phyloP scores from a whole-genome alignment of 345 rosid species.

The Erodium maritimum region DNA sequence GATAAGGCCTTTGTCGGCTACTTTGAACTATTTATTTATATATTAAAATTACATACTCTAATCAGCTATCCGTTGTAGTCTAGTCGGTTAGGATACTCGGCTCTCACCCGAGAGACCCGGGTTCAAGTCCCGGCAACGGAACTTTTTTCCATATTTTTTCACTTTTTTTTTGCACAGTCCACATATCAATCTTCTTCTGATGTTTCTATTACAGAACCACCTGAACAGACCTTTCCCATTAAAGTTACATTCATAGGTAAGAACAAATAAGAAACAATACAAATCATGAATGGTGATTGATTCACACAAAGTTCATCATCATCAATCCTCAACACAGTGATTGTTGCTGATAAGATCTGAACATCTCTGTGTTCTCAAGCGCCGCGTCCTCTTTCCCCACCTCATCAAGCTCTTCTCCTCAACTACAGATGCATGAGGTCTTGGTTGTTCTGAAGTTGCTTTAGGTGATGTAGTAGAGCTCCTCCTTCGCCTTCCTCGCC shows the following conservation, averaged over 20 bases:
- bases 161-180: too few relatives aligned
- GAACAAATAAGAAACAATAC: too few relatives aligned
- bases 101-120: constrained; percentile 44
- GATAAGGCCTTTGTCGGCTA: background rate
- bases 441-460: constrained; percentile 15
- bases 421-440: constrained; percentile 21
- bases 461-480: constrained; percentile 11
- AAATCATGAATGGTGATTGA: too few relatives aligned
- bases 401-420: constrained; percentile 46
- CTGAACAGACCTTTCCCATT: too few relatives aligned
- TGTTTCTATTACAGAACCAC: too few relatives aligned
- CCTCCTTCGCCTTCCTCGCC: constrained; percentile 42
- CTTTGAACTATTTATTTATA: too few relatives aligned
- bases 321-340: background rate
- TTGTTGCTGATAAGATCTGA: constrained; percentile 6
- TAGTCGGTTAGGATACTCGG: constrained; percentile 39
- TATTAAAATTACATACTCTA: too few relatives aligned
- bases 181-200: too few relatives aligned
- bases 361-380: constrained; percentile 56
- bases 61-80: constrained; percentile 45
- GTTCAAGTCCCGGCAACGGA: constrained; percentile 38
- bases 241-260: too few relatives aligned
- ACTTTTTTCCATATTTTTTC: too few relatives aligned
- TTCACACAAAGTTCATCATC: too few relatives aligned
- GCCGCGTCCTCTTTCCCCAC: constrained; percentile 84